Base-by-base conservation (phyloP, 2,329 filamentous ascomycete species). In the Fusarium aywerte region DNA sequence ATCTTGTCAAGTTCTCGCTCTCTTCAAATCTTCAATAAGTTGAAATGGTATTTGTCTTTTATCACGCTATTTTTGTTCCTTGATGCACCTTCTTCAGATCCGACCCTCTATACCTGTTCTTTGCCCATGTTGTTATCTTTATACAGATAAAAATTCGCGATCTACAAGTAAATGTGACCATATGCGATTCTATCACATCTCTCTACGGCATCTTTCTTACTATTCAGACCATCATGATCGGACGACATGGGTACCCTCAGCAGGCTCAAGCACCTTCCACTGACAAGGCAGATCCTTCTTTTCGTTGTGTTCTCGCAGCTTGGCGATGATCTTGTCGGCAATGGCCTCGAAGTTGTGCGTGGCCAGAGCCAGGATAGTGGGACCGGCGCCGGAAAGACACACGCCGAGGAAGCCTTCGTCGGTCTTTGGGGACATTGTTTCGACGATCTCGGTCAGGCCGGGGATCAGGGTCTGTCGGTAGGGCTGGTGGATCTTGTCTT, bases 401-500 rank as follows among this genome's bases (percentile, higher is more conserved):
- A 98, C 96, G 38, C 96, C 96, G 53, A 97, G 85, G 53, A 99
- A 87, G 7, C 96, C 96, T 3, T 92, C 89, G 76, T 97, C 93
- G 7, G 91, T 91, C 75, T 88, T 87, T 27, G 95, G 96, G 12
- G 92, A 97, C 83, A 98, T 94, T 62, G 91, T 95, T 77, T 93
- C 88, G 51, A 99, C 88, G 53, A 99, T 95, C 76, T 97, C 91
- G 16, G 92, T 91, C 58, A 99, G 85, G 1, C 95, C 96, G 2
- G 96, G 96, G 71, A 99, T 97, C 65, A 99, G 87, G 3, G 87
- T 90, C 80, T 96, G 90, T 53, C 96, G 90, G 82, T 99, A 98
- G 40, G 93, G 96, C 80, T 99, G 96, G 81, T 99, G 96, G 63
- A 99, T 89, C 80, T 94, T 97, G 83, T 99, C 96, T 81, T 98